Evolutionary conservation across 495 filamentous ascomycete species (phyloP).

Genomic region (Amniculicola lignicola): DNA sequence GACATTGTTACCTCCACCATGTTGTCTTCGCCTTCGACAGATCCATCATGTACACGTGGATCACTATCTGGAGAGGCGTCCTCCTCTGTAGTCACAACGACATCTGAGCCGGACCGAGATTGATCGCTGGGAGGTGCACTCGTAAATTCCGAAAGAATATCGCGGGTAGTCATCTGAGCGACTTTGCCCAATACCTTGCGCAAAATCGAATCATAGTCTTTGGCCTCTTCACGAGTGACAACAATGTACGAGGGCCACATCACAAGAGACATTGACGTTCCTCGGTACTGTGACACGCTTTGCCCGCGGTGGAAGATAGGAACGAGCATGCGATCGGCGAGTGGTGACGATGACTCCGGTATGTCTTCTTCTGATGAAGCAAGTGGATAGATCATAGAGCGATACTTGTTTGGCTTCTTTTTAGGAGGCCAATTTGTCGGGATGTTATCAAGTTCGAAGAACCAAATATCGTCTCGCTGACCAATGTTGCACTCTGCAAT

Average conservation of each 20-base stretch:
- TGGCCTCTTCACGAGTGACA: slow-evolving; percentile 59
- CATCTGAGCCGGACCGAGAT: slow-evolving; percentile 63
- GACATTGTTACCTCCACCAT: slow-evolving; percentile 88
- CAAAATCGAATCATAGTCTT: slow-evolving; percentile 58
- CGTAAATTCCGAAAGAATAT: slow-evolving; percentile 55
- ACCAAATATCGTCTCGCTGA: slow-evolving; percentile 59
- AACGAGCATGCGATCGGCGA: slow-evolving; percentile 69
- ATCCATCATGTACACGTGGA: slow-evolving; percentile 66
- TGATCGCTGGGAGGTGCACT: slow-evolving; percentile 29
- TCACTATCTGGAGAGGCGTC: slow-evolving; percentile 69
- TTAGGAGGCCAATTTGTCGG: slow-evolving; percentile 71
- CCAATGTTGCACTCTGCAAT: slow-evolving; percentile 67
- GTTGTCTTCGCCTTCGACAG: slow-evolving; percentile 84
- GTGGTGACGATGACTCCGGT: slow-evolving; percentile 57
- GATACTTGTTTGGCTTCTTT: slow-evolving; percentile 47
- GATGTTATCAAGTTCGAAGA: slow-evolving; percentile 74
- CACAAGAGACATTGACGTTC: slow-evolving; percentile 36
- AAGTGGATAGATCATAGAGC: background rate
- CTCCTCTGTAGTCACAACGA: slow-evolving; percentile 67
- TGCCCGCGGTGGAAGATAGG: slow-evolving; percentile 70
- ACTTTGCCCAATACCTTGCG: slow-evolving; percentile 58
- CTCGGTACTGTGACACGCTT: slow-evolving; percentile 49
- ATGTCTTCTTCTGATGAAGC: slow-evolving; percentile 58
- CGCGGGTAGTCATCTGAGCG: slow-evolving; percentile 58
- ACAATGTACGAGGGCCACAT: slow-evolving; percentile 63